phyloP scores from a whole-genome alignment of 352 stramenopile species.

The Ochromonadaceae sp. region DNA sequence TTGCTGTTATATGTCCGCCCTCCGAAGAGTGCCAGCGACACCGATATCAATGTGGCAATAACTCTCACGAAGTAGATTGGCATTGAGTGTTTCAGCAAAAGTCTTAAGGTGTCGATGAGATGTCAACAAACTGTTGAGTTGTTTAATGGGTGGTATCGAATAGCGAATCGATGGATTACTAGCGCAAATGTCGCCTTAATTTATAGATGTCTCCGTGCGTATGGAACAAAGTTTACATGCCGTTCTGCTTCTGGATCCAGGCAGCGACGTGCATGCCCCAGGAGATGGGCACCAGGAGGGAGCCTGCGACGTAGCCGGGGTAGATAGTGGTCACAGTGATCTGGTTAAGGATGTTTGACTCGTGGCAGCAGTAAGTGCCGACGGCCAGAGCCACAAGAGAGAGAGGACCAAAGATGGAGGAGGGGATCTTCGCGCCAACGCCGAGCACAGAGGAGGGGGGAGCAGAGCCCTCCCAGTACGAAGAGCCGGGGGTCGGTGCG shows the following conservation, averaged over 20 bases:
- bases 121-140: too few relatives aligned
- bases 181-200: too few relatives aligned
- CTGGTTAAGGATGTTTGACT: slow-evolving; percentile 35
- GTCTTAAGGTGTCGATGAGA: too few relatives aligned
- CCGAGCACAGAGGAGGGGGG: slow-evolving; percentile 30
- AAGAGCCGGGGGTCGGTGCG: neutral
- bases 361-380: slow-evolving; percentile 35
- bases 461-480: slow-evolving; percentile 35
- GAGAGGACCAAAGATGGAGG: slow-evolving; percentile 25
- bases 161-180: too few relatives aligned
- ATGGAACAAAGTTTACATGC: slow-evolving; percentile 28
- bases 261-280: slow-evolving; percentile 35
- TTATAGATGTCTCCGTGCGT: too few relatives aligned
- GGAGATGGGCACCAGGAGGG: slow-evolving; percentile 32
- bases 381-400: slow-evolving; percentile 29
- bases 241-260: slow-evolving; percentile 40
- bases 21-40: too few relatives aligned
- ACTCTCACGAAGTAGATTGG: too few relatives aligned
- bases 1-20: too few relatives aligned
- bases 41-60: too few relatives aligned
- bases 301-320: slow-evolving; percentile 29
- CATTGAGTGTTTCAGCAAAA: too few relatives aligned
- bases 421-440: slow-evolving; percentile 26
- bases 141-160: too few relatives aligned
- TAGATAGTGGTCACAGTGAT: slow-evolving; percentile 30